These are phyloP conservation scores for Psilocybe sp. DNA, from an alignment of 768 basidiomycete genomes.

Conservation along the genomic window DNA sequence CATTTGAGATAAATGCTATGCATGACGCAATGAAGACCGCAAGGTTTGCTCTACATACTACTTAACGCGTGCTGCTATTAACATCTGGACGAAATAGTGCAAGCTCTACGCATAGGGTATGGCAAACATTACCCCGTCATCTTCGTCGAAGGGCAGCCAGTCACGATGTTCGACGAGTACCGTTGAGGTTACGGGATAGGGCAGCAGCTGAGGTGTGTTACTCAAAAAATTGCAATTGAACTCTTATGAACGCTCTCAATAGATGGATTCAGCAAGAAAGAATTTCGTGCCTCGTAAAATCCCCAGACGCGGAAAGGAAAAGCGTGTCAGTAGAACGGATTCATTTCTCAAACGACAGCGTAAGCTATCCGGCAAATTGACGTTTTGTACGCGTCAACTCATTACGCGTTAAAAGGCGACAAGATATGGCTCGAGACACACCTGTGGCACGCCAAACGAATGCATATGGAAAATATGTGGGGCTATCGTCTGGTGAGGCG, in stretches of 20 bases:
- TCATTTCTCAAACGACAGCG: slow-evolving; percentile 72
- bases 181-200: slow-evolving; percentile 75
- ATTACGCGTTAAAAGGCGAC: slow-evolving; percentile 45
- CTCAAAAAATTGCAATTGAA: neutral
- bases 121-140: slow-evolving; percentile 92
- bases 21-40: slow-evolving; percentile 81
- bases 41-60: slow-evolving; percentile 39
- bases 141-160: slow-evolving; percentile 91
- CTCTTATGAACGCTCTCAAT: neutral
- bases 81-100: slow-evolving; percentile 37
- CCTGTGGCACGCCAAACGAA: slow-evolving; percentile 95
- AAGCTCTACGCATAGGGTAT: slow-evolving; percentile 75
- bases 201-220: slow-evolving; percentile 74
- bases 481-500: slow-evolving; percentile 73
- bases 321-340: slow-evolving; percentile 55
- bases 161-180: slow-evolving; percentile 91
- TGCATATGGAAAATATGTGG: slow-evolving; percentile 93
- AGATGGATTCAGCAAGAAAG: slow-evolving; percentile 49
- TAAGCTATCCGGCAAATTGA: slow-evolving; percentile 27
- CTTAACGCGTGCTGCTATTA: neutral
- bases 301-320: slow-evolving; percentile 65
- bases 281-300: slow-evolving; percentile 39
- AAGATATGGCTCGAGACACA: slow-evolving; percentile 97
- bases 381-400: neutral
- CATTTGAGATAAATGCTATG: slow-evolving; percentile 91